Evolutionary conservation across 805 yeast species (phyloP), one percentile per base, ranked within the genome.

Genomic region (Kodamaea leandrae): DNA sequence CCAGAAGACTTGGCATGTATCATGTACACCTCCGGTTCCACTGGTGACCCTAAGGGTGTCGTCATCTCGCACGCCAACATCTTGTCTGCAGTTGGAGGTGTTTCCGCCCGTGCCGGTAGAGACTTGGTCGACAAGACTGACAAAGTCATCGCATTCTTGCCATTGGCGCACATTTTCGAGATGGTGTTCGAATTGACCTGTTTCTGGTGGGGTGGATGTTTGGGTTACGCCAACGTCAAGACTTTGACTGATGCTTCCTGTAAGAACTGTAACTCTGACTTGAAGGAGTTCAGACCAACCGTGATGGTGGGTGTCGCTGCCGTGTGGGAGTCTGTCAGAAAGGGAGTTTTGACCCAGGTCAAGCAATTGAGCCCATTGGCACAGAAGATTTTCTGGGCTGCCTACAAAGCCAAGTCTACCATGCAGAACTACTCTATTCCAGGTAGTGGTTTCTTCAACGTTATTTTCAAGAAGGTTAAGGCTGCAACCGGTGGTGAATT

Each of bases 291-390:
- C 66, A 75, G 80, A 62, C 99, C 99, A 44, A 86, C 96, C 4
- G 66, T 90, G 52, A 86, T 93, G 96, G 96, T 89, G 50, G 99
- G 96, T 64, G 99, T 93, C 43, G 97, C 97, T 13, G 96, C 98
- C 4, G 97, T 93, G 39, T 93, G 96, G 96, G 99, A 93, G 72
- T 76, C 84, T 27, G 87, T 93, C 46, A 84, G 90, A 64, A 93
- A 93, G 72, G 99, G 99, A 44, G 84, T 93, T 45, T 46, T 87
- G 44, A 77, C 77, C 41, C 89, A 90, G 68, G 77, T 93, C 50
- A 70, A 73, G 50, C 76, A 79, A 54, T 72, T 74, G 54, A 84
- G 96, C 13, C 54, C 78, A 12, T 52, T 82, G 17, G 74, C 77
- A 23, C 96, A 88, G 66, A 85, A 78, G 61, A 57, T 91, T 33